A percentile compares a stretch with the other conserved stretches of the same genome.
Conservation (phyloP, 257 asterid genomes). For the Capsicum chinense region DNA sequence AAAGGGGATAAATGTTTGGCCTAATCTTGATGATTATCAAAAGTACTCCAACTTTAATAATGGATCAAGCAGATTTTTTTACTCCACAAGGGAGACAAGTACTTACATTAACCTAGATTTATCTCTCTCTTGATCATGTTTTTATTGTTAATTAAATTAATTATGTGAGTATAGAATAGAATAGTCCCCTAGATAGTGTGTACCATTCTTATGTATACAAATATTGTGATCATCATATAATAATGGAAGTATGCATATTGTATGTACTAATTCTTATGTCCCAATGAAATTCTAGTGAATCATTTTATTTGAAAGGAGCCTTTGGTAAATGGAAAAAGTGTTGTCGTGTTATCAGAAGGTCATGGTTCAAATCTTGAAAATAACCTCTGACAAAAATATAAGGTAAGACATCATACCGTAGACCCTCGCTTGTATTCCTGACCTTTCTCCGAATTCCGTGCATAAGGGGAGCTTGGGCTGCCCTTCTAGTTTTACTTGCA, state of each 20-base stretch:
- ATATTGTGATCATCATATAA: neutral
- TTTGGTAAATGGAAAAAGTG: no score
- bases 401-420: no score
- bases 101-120: slow-evolving; percentile 19
- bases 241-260: neutral
- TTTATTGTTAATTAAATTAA: neutral
- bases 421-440: no score
- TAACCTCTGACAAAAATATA: no score
- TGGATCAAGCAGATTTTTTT: neutral
- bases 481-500: no score
- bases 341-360: no score
- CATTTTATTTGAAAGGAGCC: no score
- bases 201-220: neutral
- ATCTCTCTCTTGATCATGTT: slow-evolving; percentile 1
- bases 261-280: no score
- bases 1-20: neutral
- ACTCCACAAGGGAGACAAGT: neutral
- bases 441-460: no score
- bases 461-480: no score
- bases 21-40: neutral
- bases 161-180: neutral
- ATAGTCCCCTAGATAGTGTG: neutral
- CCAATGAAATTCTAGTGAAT: no score
- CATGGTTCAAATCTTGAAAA: no score
- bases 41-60: neutral